phyloP scores from a whole-genome alignment of 108 stramenopile species.

The Fistulifera pelliculosa region DNA sequence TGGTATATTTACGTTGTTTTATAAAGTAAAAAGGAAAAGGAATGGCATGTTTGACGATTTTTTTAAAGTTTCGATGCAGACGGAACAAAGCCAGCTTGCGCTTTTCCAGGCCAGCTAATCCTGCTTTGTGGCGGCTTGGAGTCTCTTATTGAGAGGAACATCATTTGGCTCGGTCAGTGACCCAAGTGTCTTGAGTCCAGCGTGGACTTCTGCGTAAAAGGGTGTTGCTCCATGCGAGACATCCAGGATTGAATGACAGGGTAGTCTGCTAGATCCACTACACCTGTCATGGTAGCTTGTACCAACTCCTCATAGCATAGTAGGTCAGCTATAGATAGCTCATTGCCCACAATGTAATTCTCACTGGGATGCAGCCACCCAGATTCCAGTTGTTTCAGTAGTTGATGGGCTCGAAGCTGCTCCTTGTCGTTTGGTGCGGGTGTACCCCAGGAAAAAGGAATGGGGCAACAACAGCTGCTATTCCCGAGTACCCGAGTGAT shows the following conservation, averaged over 20 bases:
- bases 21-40: too few species aligned
- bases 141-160: constrained; percentile 17
- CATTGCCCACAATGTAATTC: constrained; percentile 14
- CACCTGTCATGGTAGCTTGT: constrained; percentile 19
- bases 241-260: constrained; percentile 18
- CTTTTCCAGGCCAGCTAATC: constrained; percentile 11
- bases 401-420: not conserved
- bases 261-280: constrained; percentile 9
- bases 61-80: not conserved
- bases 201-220: constrained; percentile 24
- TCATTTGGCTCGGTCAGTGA: constrained; percentile 6
- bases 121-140: constrained; percentile 23
- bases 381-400: constrained; percentile 8
- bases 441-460: not conserved
- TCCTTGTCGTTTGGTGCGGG: not conserved
- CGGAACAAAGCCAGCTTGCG: constrained; percentile 9
- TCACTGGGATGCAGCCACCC: constrained; percentile 16
- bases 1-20: too few species aligned
- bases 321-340: constrained; percentile 32
- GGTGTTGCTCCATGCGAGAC: constrained; percentile 13
- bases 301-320: constrained; percentile 28
- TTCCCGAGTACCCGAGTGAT: constrained; percentile 21
- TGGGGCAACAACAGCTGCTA: constrained; percentile 5
- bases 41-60: too few species aligned
- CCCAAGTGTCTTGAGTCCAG: constrained; percentile 16